These are phyloP conservation scores for Centella asiatica DNA, from an alignment of 129 eudicot species.

Conservation along the genomic window DNA sequence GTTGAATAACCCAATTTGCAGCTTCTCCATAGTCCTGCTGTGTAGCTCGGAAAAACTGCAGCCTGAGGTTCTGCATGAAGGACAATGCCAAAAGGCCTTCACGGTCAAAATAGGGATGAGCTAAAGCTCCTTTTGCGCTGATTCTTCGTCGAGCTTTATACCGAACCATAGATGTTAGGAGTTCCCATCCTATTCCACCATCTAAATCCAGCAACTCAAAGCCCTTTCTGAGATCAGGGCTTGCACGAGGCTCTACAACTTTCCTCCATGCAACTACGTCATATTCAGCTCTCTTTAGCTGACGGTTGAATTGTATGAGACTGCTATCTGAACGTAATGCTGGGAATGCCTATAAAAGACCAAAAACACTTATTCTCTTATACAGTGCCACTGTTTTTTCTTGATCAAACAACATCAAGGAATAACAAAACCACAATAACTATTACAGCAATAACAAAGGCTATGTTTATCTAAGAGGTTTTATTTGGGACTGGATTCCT, in stretches of 20 bases:
- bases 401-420: too few species aligned
- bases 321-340: slow-evolving; percentile 64
- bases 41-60: slow-evolving; percentile 72
- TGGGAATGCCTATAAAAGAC: slow-evolving; percentile 61
- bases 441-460: background rate
- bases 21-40: slow-evolving; percentile 93
- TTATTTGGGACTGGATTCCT: too few species aligned
- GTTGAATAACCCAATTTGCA: slow-evolving; percentile 61
- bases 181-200: slow-evolving; percentile 97
- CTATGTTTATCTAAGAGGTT: too few species aligned
- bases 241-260: slow-evolving; percentile 82
- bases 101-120: slow-evolving; percentile 85
- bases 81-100: slow-evolving; percentile 86
- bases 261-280: slow-evolving; percentile 79
- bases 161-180: slow-evolving; percentile 84
- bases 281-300: slow-evolving; percentile 79
- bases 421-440: background rate
- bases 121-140: slow-evolving; percentile 86
- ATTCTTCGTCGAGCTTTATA: slow-evolving; percentile 86
- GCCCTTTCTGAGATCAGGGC: slow-evolving; percentile 72
- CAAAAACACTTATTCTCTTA: background rate
- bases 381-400: background rate
- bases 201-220: slow-evolving; percentile 86
- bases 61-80: slow-evolving; percentile 68
- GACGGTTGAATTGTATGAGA: slow-evolving; percentile 96